Conservation (phyloP, 805 yeast species). For the Metschnikowia anglica region DNA sequence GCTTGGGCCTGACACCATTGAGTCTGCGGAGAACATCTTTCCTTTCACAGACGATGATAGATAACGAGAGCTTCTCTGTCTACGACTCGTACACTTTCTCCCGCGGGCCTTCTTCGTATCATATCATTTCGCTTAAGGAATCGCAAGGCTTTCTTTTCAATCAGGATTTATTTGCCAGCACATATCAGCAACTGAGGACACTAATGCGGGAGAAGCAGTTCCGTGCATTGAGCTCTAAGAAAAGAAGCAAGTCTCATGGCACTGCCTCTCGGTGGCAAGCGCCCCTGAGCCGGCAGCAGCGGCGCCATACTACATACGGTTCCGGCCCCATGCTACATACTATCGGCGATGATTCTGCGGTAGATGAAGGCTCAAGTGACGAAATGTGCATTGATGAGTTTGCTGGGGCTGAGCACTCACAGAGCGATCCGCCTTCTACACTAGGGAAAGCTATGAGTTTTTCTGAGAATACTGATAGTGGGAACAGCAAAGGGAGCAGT, state of each 20-base stretch:
- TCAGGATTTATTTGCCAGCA: slow-evolving; percentile 72
- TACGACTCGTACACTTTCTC: slow-evolving; percentile 47
- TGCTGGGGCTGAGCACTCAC: neutral
- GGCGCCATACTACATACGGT: slow-evolving; percentile 34
- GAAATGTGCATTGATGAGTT: slow-evolving; percentile 13
- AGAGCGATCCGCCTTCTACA: slow-evolving; percentile 1
- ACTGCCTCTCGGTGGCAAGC: slow-evolving; percentile 2
- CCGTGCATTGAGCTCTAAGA: slow-evolving; percentile 17
- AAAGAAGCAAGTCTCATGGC: slow-evolving; percentile 17
- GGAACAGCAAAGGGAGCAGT: no score
- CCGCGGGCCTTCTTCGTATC: slow-evolving; percentile 27
- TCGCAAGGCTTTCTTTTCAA: slow-evolving; percentile 77
- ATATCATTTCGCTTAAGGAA: slow-evolving; percentile 50
- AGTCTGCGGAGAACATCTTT: slow-evolving; percentile 38
- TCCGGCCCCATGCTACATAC: slow-evolving; percentile 23
- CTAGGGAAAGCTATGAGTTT: slow-evolving; percentile 8
- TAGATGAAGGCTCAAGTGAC: slow-evolving; percentile 15
- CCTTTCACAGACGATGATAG: slow-evolving; percentile 55
- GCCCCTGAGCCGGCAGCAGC: slow-evolving; percentile 3
- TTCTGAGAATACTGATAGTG: no score
- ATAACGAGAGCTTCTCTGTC: slow-evolving; percentile 52
- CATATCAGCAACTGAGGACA: slow-evolving; percentile 56
- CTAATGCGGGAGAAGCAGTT: slow-evolving; percentile 34
- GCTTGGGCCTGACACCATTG: slow-evolving; percentile 4
- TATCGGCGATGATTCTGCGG: slow-evolving; percentile 11